Base-by-base conservation (phyloP, 305 asterid genomes). In the Solanum hybrid region DNA sequence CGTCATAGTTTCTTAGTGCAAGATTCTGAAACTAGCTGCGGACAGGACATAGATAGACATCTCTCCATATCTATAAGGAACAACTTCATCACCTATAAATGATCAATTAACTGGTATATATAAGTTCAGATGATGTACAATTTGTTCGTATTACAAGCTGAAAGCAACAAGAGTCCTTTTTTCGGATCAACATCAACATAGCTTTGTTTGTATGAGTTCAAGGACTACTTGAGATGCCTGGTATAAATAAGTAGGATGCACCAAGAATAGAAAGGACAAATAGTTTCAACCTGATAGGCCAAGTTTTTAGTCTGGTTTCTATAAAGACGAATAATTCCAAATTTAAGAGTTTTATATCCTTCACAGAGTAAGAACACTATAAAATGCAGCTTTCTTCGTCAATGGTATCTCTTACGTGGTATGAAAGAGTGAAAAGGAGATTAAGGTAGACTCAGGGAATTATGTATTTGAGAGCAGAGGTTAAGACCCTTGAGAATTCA, bases 61-160 rank as follows among this genome's bases (percentile, higher is more conserved):
- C 92, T 97, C 98, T 72, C 99, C 98, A 8, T 95, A 93, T 86
- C 86, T 89, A 90, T 92, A 94, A 85, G 98, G 99, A 32, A 95
- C 98, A 86, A 95, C 97, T 90, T 97, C 98, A 91, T 96, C 99
- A 60, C 96, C 99, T 96, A 92, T 86, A 91, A 90, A 91, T 90
- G 84, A 77, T 77, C 84, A 77, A 77, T 60, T 19, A 34, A 34
- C 84, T 34, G 27, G 45, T 77, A 77, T 8, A 32, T 2, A 76
- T 2, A 32, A 76, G 81, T 76, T 76, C 81, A 76, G 81, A 76
- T 17, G 81, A 76, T 76, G 42, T 34, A 76, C 27, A 32, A 76
- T 32, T 17, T 51, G 42, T 32, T 76, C 7, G 13, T 76, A 5
- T 79, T 34, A 37, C 13, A 11, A 76, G 60, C 27, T 60, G 73